These are phyloP conservation scores for Colletotrichum phormii DNA, from an alignment of 2,329 filamentous ascomycete genomes.

Conservation along the genomic window DNA sequence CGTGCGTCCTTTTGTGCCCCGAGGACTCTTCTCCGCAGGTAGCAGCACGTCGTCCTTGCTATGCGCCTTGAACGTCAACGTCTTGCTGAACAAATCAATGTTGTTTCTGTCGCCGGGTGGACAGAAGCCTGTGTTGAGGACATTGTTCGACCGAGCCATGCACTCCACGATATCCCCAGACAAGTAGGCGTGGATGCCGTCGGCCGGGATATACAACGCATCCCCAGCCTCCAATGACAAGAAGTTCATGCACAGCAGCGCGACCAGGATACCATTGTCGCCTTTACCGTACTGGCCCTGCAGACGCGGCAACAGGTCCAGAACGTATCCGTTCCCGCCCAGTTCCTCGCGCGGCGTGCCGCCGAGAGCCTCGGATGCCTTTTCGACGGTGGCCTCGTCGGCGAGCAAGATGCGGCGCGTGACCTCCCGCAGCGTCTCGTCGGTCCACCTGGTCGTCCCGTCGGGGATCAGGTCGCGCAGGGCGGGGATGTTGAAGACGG, in stretches of 20 bases:
- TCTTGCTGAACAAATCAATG: slow-evolving; percentile 71
- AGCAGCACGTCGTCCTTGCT: slow-evolving; percentile 67
- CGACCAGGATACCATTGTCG: slow-evolving; percentile 77
- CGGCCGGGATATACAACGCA: slow-evolving; percentile 76
- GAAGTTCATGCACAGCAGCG: slow-evolving; percentile 81
- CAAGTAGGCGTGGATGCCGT: slow-evolving; percentile 80
- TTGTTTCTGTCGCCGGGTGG: slow-evolving; percentile 73
- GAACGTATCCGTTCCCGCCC: slow-evolving; percentile 66
- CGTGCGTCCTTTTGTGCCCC: slow-evolving; percentile 69
- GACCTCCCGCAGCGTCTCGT: slow-evolving; percentile 68
- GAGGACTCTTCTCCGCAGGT: slow-evolving; percentile 45
- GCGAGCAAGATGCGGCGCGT: slow-evolving; percentile 67
- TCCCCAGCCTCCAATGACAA: slow-evolving; percentile 74
- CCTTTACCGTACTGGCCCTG: slow-evolving; percentile 70
- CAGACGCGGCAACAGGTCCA: slow-evolving; percentile 72
- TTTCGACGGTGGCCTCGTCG: slow-evolving; percentile 62
- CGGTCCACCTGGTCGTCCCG: slow-evolving; percentile 59
- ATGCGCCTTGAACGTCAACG: slow-evolving; percentile 74
- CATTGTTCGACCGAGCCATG: slow-evolving; percentile 82
- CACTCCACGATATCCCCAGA: slow-evolving; percentile 82
- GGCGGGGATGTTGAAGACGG: slow-evolving; percentile 67
- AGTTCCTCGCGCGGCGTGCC: slow-evolving; percentile 60
- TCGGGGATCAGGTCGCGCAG: slow-evolving; percentile 65
- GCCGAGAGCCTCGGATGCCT: slow-evolving; percentile 64
- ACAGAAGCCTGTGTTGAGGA: slow-evolving; percentile 81